Evolutionary conservation across 768 basidiomycete genomes (phyloP), one percentile per base, ranked within the genome.

Genomic region (Tylopilus sp.): DNA sequence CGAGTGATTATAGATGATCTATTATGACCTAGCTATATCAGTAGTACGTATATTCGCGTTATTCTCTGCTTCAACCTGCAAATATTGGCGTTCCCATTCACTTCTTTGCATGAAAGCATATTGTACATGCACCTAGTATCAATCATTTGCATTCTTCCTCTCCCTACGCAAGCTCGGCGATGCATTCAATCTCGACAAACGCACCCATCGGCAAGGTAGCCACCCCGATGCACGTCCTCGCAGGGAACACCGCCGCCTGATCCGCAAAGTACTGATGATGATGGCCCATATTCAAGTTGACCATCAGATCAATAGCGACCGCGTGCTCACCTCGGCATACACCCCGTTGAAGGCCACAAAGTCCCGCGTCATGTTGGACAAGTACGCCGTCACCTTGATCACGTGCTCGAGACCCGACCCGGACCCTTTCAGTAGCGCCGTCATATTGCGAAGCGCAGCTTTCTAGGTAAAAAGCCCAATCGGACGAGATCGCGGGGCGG

Each of bases 101-200:
- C 2, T 36, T 9, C 6, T n/a, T n/a, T n/a, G 3, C 36, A 12
- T 11, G n/a, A 39, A 20, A 31, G 30, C 6, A 28, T 31, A 18
- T 6, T 20, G 15, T 21, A 39, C 17, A 38, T 18, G 1, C n/a
- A n/a, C n/a, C 2, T 12, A 17, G 2, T 17, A 17, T 35, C 33
- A 11, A 8, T 17, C 38, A 17, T 39, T 10, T 18, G 21, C 43
- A 28, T 6, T 17, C 4, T 4, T 47, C 46, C 10, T 40, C 21
- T 11, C 13, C 13, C 9, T 9, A 4, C n/a, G 40, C 20, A 6
- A 57, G 22, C 23, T 77, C 78, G 12, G 81, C 83, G 25, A 81
- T 70, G 57, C 80, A 83, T 54, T 85, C 83, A 30, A 85, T 76
- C 71, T 85, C 83, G 26, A 85, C 73, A 49, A 74, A 76, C 8